A percentile compares a stretch with the other conserved stretches of the same genome.
These are phyloP conservation scores for Wickerhamomyces pijperi DNA, from an alignment of 805 yeast species.

Conservation along the genomic window DNA sequence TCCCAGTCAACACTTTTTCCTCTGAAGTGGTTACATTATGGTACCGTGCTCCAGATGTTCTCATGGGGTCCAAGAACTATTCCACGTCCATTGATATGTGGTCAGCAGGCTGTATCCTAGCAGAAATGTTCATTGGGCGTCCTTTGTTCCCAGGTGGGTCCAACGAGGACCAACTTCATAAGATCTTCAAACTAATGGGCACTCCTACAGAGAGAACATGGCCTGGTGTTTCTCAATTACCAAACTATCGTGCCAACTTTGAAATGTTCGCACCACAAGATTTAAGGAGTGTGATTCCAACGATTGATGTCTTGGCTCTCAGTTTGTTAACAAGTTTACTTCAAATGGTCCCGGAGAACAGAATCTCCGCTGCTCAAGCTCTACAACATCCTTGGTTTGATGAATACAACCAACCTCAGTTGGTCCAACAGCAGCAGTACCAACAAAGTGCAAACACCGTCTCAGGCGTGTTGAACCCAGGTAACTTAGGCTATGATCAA, in stretches of 20 bases:
- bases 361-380: constrained; percentile 92
- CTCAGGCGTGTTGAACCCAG: constrained; percentile 3
- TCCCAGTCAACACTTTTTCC: constrained; percentile 93
- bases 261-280: constrained; percentile 86
- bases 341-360: constrained; percentile 85
- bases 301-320: constrained; percentile 72
- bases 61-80: constrained; percentile 89
- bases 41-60: constrained; percentile 97
- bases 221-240: constrained; percentile 91
- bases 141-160: constrained; percentile 95
- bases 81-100: constrained; percentile 96
- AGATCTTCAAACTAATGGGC: constrained; percentile 88
- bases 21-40: constrained; percentile 96
- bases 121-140: constrained; percentile 97
- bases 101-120: constrained; percentile 97
- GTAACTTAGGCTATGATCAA: constrained; percentile 3
- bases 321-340: constrained; percentile 69
- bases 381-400: constrained; percentile 86
- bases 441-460: constrained; percentile 2
- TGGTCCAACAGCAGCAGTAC: constrained; percentile 1
- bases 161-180: constrained; percentile 88
- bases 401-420: constrained; percentile 35
- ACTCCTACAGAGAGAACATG: constrained; percentile 93
- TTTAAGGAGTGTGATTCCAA: constrained; percentile 63
- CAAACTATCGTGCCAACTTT: constrained; percentile 79